Evolutionary conservation across 148 eudicot genomes (phyloP), one percentile per base, ranked within the genome.

Genomic region (Vaccinium macrocarpon): DNA sequence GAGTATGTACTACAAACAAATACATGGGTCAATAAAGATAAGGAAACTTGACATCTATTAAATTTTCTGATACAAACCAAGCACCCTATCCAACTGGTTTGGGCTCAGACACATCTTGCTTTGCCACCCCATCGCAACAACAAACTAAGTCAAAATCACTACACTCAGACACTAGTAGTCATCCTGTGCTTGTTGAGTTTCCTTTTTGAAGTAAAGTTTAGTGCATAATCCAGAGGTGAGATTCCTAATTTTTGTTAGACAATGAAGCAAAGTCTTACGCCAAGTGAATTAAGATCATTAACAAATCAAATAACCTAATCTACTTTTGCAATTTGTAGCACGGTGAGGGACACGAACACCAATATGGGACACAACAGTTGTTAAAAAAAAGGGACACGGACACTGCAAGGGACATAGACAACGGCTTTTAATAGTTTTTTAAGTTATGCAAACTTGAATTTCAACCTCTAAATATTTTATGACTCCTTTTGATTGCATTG

Each of bases 1-100:
- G 87, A 97, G 93, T 53, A 97, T 82, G 66, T 95, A 95, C 99
- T 95, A 84, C 76, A 86, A 82, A 84, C 76, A 77, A 82, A 25
- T 59, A 1, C 32, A 78, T 77, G 27, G 68, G 32, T 57, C 50
- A 51, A 35, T 75, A 35, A 42, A 48, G 66, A 49, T 25, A 35
- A 35, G 38, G 3, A 35, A 35, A 35, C 38, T 35, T 72, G 35
- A 35, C 46, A 81, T 66, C 29, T 29, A 32, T 16, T 71, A 82
- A 29, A 81, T 8, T 9, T 81, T 13, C 25, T 57, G 10, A 66
- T 11, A 32, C 11, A 82, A 19, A 51, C 46, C 61, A 82, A 50
- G 8, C 21, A 68, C 25, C 25, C 68, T 82, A 82, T 29, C 83
- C 61, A 38, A 66, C 74, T 68, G 18, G 21, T 50, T 68, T 66